A percentile compares a stretch with the other conserved stretches of the same genome.
Conservation (phyloP, 306 rosid genomes). For the Arachis stenosperma region DNA sequence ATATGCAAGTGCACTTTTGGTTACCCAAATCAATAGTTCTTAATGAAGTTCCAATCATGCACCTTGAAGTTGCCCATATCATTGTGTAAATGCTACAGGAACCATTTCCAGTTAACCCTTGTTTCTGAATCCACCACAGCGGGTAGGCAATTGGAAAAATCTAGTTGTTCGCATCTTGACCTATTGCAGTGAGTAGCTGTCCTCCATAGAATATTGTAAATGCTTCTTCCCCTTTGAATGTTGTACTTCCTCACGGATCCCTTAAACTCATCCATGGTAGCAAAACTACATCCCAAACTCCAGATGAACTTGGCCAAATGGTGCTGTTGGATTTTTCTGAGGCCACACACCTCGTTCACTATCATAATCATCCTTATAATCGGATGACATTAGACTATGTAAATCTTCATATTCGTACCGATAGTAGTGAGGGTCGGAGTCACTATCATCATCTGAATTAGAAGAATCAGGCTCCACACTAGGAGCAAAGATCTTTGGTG, state of each 20-base stretch:
- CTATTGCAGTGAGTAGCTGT: too few species aligned
- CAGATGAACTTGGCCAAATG: background rate
- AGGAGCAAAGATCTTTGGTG: too few species aligned
- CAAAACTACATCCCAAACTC: background rate
- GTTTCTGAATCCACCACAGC: background rate
- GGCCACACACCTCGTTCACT: too few species aligned
- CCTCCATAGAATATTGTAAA: background rate
- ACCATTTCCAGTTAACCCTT: background rate
- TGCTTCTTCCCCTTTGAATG: background rate
- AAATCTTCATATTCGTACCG: too few species aligned
- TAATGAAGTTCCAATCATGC: background rate
- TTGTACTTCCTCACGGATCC: background rate
- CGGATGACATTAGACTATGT: too few species aligned
- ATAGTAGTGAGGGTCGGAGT: too few species aligned
- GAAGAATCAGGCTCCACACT: too few species aligned
- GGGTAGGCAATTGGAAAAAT: background rate
- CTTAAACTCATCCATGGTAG: background rate
- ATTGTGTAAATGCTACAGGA: too few species aligned
- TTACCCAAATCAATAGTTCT: background rate
- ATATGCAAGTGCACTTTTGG: background rate
- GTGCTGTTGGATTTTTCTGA: background rate
- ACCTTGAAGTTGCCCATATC: background rate
- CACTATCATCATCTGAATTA: too few species aligned
- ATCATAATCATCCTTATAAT: too few species aligned
- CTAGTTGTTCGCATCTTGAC: background rate